Evolutionary conservation across 345 rosid genomes (phyloP), one percentile per base, ranked within the genome.

Genomic region (Eucalyptus marginata): DNA sequence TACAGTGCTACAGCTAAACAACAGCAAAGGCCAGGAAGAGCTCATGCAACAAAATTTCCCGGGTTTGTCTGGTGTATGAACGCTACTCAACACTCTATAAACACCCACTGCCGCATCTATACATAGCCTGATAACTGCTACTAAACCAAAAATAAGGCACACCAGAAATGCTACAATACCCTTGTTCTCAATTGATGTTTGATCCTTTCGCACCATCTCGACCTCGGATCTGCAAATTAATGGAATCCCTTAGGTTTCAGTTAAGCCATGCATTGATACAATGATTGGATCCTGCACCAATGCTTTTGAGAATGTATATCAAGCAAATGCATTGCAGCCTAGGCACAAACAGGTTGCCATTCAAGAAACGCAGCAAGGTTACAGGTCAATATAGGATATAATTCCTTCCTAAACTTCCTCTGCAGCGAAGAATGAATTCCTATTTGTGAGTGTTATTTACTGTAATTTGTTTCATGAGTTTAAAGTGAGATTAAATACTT

Each of bases 161-260:
- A 93, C 88, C 10, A 95, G 86, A 91, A 97, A 97, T 83, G 97
- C 94, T 51, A 90, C 87, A 33, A 96, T 91, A n/a, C 95, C 95
- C 95, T 97, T 96, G 71, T 94, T 96, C 94, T 97, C 99, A 95
- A 97, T 91, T 14, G 93, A 95, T 51, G 51, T 91, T 68, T 96
- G 94, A 90, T 93, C 93, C 87, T 91, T 90, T 90, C 20, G 80
- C 88, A 95, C 93, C 87, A 90, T 91, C 84, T 94, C 96, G 33
- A 98, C 92, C 91, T 89, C 91, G 81, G 89, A 89, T 93, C 97
- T 94, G 95, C 95, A 90, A 71, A 68, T 33, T 12, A 46, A 76
- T 33, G 27, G 50, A 66, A 51, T 86, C 17, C 50, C 76, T 86
- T 49, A 36, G 36, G 56, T 86, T 25, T 18, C 76, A 51, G 46